A percentile compares a stretch with the other conserved stretches of the same genome.
phyloP scores from a whole-genome alignment of 805 yeast genomes.

The Wilhelminamyces savonicus region DNA sequence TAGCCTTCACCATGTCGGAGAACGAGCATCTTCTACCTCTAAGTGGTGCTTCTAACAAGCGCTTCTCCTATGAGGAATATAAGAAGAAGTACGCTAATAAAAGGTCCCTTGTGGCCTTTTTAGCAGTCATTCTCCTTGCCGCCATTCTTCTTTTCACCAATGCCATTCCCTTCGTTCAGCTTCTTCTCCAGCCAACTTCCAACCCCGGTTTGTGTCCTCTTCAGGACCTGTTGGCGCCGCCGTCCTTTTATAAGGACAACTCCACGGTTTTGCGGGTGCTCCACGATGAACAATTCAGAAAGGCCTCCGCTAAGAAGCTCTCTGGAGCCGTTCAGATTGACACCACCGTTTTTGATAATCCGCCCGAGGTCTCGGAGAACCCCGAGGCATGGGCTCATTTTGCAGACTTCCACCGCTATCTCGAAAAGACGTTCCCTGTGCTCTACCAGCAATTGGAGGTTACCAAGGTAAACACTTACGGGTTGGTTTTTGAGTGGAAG shows the following conservation, averaged over 20 bases:
- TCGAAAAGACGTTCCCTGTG: constrained; percentile 49
- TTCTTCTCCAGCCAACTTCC: no score
- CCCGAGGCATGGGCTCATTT: constrained; percentile 43
- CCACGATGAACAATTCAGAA: constrained; percentile 22
- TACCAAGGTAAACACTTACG: constrained; percentile 50
- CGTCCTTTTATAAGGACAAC: constrained; percentile 21
- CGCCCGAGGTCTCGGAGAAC: constrained; percentile 44
- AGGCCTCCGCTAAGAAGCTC: constrained; percentile 36
- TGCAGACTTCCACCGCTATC: constrained; percentile 49
- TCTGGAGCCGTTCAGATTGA: constrained; percentile 58
- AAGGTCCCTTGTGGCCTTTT: no score
- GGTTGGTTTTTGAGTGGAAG: constrained; percentile 56
- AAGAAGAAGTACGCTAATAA: no score
- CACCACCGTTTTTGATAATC: constrained; percentile 55
- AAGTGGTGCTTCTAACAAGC: no score
- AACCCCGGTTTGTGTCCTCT: no score
- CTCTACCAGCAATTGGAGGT: constrained; percentile 41
- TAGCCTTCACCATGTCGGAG: no score
- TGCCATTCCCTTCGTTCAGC: no score
- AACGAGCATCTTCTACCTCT: no score
- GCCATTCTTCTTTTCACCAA: no score
- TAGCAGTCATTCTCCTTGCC: no score
- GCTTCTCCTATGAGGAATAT: no score
- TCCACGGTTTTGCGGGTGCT: constrained; percentile 27
- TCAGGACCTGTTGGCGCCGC: no score